Evolutionary conservation across 306 rosid genomes (phyloP), one percentile per base, ranked within the genome.

Genomic region (Comarum palustre): DNA sequence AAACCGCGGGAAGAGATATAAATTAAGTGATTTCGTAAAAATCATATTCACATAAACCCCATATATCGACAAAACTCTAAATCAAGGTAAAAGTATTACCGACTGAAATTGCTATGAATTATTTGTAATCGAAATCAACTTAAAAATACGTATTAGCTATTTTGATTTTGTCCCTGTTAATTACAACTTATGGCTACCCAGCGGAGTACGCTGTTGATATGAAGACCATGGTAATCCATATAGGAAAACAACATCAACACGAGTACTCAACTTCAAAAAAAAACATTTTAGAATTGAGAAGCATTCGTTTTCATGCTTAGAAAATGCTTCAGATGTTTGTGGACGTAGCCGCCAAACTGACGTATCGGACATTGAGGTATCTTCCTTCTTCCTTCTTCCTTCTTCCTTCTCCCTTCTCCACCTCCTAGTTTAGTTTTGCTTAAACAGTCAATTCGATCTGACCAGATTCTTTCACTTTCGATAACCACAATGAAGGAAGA

Each of bases 381-480:
- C 62, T 12, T 54, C 14, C 60, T 54, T 57, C 34, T 42, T 11
- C 51, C 52, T 54, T 76, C 62, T 12, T 54, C 14, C 60, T 54
- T 76, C 62, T 12, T 54, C 14, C 60, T 54, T 76, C 62, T 12
- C 20, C 14, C 60, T 54, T 72, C 29, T 60, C 42, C 32, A 16
- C 20, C 68, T 51, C 65, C 14, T 59, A 2, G 65, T 68, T 34
- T n/a, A 25, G 62, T 42, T 61, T 61, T 68, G 50, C 82, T 63
- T 75, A 29, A 70, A 22, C 67, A 52, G 50, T 29, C 4, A 24
- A 66, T 32, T 67, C 45, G n/a, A n/a, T n/a, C n/a, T 19, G 36
- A 77, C 29, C 55, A 68, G 76, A 70, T 81, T 72, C 78, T 42
- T 38, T 61, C 41, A 43, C 69, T 13, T 50, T 36, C 59, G 4